Evolutionary conservation across 352 stramenopile genomes (phyloP).

Genomic region (Plasmopara viticola): DNA sequence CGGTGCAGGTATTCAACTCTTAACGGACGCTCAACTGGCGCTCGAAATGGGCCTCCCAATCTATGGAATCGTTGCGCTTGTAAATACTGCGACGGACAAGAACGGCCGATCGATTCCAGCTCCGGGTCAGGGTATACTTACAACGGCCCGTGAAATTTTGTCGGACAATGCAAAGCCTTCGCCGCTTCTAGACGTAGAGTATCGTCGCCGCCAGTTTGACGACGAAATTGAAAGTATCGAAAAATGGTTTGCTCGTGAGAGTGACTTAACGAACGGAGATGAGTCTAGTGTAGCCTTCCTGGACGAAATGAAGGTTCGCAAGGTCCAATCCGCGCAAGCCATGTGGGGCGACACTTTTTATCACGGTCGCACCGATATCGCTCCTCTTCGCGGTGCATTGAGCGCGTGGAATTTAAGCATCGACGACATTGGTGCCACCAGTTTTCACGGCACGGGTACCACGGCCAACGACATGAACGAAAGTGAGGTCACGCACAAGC

Average conservation of each 20-base stretch:
- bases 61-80: slow-evolving; percentile 76
- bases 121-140: slow-evolving; percentile 82
- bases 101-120: slow-evolving; percentile 77
- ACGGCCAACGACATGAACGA: slow-evolving; percentile 86
- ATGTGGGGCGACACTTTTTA: slow-evolving; percentile 73
- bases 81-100: slow-evolving; percentile 86
- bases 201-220: slow-evolving; percentile 72
- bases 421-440: slow-evolving; percentile 76
- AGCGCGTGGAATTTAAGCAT: slow-evolving; percentile 72
- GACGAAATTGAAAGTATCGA: slow-evolving; percentile 66
- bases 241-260: slow-evolving; percentile 60
- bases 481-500: slow-evolving; percentile 82
- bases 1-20: slow-evolving; percentile 78
- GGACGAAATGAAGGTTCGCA: slow-evolving; percentile 59
- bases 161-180: slow-evolving; percentile 24
- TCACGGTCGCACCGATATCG: slow-evolving; percentile 48
- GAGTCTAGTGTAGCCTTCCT: slow-evolving; percentile 42
- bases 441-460: slow-evolving; percentile 82
- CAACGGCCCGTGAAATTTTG: slow-evolving; percentile 57
- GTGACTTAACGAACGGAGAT: slow-evolving; percentile 30
- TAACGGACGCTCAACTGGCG: slow-evolving; percentile 84
- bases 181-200: slow-evolving; percentile 63
- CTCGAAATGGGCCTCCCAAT: slow-evolving; percentile 85
- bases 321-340: slow-evolving; percentile 56
- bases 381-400: slow-evolving; percentile 68